These are phyloP conservation scores for Cylindrotheca closterium DNA, from an alignment of 108 stramenopile genomes.

Conservation along the genomic window DNA sequence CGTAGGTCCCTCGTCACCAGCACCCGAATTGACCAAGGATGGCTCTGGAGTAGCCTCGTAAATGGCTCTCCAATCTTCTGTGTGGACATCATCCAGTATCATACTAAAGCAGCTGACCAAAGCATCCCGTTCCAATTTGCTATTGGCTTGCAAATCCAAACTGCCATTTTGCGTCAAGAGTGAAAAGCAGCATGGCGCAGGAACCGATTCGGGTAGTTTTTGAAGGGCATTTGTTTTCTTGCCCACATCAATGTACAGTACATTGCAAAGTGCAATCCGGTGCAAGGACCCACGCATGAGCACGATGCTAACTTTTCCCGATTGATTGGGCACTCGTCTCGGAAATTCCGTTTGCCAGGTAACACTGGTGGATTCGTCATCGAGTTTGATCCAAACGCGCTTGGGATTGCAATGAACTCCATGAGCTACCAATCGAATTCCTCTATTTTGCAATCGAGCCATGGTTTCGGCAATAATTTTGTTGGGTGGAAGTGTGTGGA, in stretches of 20 bases:
- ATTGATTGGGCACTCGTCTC: conserved; percentile 36
- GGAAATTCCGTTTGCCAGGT: conserved; percentile 66
- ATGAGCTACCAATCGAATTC: conserved; percentile 61
- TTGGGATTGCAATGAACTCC: conserved; percentile 63
- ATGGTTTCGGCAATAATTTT: conserved; percentile 42
- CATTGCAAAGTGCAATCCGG: conserved; percentile 39
- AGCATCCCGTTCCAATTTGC: conserved; percentile 60
- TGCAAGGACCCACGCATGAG: conserved; percentile 56
- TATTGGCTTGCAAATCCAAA: conserved; percentile 56
- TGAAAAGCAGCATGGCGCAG: conserved; percentile 41
- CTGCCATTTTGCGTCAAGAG: conserved; percentile 58
- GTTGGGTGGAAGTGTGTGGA: conserved; percentile 32
- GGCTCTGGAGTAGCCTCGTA: conserved; percentile 44
- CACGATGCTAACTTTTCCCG: conserved; percentile 34
- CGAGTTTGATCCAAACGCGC: conserved; percentile 51
- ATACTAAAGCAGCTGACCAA: conserved; percentile 51
- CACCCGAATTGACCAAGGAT: conserved; percentile 26
- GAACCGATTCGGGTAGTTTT: conserved; percentile 17
- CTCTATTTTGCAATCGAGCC: conserved; percentile 40
- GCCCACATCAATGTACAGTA: conserved; percentile 64
- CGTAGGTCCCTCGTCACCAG: neutral
- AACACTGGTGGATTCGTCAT: conserved; percentile 27
- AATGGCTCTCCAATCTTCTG: conserved; percentile 47
- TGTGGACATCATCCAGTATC: conserved; percentile 57
- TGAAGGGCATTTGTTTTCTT: conserved; percentile 56